phyloP scores from a whole-genome alignment of 257 asterid genomes.

The Ilex aquifolium region DNA sequence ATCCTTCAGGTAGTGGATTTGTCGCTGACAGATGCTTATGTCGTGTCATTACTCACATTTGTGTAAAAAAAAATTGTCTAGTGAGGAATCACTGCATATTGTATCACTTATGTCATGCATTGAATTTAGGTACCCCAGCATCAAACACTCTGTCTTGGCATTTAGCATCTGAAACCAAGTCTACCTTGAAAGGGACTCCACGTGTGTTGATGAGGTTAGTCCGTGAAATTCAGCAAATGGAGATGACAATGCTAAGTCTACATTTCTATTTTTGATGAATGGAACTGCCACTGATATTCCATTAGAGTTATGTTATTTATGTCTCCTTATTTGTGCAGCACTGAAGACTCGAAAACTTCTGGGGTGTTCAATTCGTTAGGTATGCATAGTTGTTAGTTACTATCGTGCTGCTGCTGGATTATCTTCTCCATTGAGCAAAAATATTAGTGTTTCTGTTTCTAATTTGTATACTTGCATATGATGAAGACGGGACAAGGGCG shows the following conservation, averaged over 20 bases:
- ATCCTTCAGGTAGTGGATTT: slow-evolving; percentile 54
- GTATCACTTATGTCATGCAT: not conserved
- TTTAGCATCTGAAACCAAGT: slow-evolving; percentile 87
- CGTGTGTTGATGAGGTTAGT: slow-evolving; percentile 56
- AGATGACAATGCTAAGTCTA: not conserved
- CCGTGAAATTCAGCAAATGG: slow-evolving; percentile 13
- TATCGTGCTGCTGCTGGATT: slow-evolving; percentile 5
- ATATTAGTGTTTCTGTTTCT: slow-evolving; percentile 11
- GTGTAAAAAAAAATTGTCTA: not conserved
- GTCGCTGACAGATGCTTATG: not conserved
- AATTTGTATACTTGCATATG: slow-evolving; percentile 29
- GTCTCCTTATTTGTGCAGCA: slow-evolving; percentile 40
- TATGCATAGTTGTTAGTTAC: slow-evolving; percentile 16
- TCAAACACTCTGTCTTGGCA: slow-evolving; percentile 95
- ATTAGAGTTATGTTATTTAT: slow-evolving; percentile 2
- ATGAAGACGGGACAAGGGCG: slow-evolving; percentile 35
- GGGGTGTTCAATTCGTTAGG: slow-evolving; percentile 45
- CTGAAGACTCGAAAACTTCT: slow-evolving; percentile 46
- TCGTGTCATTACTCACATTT: slow-evolving; percentile 9
- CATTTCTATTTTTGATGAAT: not conserved
- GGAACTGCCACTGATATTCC: not conserved
- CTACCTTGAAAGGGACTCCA: slow-evolving; percentile 72
- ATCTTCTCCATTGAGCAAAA: not conserved
- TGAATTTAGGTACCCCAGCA: slow-evolving; percentile 56
- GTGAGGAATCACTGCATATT: not conserved